These are phyloP conservation scores for Proliferodiscus dingleyae DNA, from an alignment of 2,329 filamentous ascomycete genomes.

Conservation along the genomic window DNA sequence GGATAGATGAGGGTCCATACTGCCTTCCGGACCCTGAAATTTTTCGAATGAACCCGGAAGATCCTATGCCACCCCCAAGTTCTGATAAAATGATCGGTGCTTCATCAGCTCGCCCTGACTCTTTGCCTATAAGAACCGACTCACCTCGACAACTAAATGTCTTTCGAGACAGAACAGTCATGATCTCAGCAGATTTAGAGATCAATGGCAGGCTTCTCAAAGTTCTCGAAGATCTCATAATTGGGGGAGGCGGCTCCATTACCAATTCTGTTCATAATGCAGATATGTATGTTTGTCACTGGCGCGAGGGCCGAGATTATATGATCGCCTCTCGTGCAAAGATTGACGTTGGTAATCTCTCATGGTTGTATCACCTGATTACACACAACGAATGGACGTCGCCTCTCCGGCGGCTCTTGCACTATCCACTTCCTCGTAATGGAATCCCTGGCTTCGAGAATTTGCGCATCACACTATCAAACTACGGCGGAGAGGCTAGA, in stretches of 20 bases:
- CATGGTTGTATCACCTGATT: constrained; percentile 92
- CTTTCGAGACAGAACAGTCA: constrained; percentile 72
- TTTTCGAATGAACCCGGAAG: constrained; percentile 53
- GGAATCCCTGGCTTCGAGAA: constrained; percentile 76
- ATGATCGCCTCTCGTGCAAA: constrained; percentile 66
- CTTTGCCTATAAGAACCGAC: constrained; percentile 39
- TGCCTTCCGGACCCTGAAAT: constrained; percentile 81
- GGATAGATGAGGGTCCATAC: constrained; percentile 86
- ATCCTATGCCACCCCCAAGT: constrained; percentile 50
- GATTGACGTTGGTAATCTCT: constrained; percentile 85
- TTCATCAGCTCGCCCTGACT: constrained; percentile 45
- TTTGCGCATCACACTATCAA: constrained; percentile 82
- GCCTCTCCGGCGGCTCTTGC: constrained; percentile 74
- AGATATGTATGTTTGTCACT: constrained; percentile 83
- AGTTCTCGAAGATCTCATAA: constrained; percentile 67
- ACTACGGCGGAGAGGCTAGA: constrained; percentile 91
- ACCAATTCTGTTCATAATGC: constrained; percentile 62
- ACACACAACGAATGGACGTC: constrained; percentile 85
- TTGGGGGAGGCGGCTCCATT: constrained; percentile 64
- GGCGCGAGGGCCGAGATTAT: constrained; percentile 77
- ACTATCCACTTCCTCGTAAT: constrained; percentile 77
- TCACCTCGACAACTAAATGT: constrained; percentile 57
- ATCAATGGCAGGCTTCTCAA: constrained; percentile 62
- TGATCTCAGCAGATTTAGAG: constrained; percentile 69
- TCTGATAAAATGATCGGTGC: constrained; percentile 65